Evolutionary conservation across 1,284 basidiomycete species (phyloP).

Genomic region (Phlebopus sp.): DNA sequence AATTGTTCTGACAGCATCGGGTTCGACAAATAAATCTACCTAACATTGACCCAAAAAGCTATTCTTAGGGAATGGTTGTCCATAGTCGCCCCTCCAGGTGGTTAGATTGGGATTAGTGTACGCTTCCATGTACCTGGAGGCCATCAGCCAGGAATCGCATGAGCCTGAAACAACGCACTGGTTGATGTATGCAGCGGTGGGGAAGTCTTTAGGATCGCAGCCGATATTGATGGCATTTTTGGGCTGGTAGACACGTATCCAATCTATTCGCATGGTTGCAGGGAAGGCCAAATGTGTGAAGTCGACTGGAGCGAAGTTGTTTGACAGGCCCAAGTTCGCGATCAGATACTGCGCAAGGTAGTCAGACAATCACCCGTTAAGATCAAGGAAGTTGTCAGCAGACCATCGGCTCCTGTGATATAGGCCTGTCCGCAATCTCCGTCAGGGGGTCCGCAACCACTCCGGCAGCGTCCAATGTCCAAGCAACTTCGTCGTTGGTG

Average conservation of each 20-base stretch:
- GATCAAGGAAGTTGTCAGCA: constrained; percentile 10
- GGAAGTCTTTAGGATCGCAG: constrained; percentile 78
- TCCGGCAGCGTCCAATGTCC: constrained; percentile 74
- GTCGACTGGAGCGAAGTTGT: constrained; percentile 73
- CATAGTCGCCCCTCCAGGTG: constrained; percentile 57
- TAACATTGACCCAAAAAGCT: constrained; percentile 52
- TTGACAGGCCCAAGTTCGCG: constrained; percentile 78
- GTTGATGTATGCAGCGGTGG: constrained; percentile 75
- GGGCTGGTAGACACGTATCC: constrained; percentile 80
- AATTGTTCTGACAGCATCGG: constrained; percentile 4
- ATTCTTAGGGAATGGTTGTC: constrained; percentile 62
- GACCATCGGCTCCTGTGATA: constrained; percentile 86
- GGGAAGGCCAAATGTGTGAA: constrained; percentile 68
- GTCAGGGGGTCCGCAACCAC: constrained; percentile 64
- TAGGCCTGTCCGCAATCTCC: constrained; percentile 69
- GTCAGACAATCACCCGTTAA: constrained; percentile 5
- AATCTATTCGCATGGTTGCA: constrained; percentile 73
- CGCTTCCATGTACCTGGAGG: constrained; percentile 46
- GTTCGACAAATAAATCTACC: constrained; percentile 13
- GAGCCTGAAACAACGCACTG: constrained; percentile 41
- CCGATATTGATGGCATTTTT: constrained; percentile 69
- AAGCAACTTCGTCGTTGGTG: constrained; percentile 59
- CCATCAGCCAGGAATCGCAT: constrained; percentile 20
- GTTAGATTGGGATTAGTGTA: constrained; percentile 57
- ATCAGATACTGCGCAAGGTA: constrained; percentile 60